These are phyloP conservation scores for Pholiota conissans DNA, from an alignment of 768 basidiomycete species.

Conservation along the genomic window DNA sequence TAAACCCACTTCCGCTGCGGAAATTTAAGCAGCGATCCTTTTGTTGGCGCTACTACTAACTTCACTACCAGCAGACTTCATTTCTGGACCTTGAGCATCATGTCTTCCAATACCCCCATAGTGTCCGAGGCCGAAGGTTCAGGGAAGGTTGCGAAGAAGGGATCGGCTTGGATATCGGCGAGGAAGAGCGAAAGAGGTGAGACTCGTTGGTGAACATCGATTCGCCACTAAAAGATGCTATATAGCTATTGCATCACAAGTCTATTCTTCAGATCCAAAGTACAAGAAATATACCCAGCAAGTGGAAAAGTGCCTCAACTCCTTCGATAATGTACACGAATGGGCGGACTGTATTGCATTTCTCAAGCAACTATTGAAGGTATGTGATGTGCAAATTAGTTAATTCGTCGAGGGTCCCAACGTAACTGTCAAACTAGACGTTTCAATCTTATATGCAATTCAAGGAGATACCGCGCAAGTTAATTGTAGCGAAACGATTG, in stretches of 20 bases:
- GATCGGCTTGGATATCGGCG: conserved; percentile 39
- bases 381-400: too few species aligned
- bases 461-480: conserved; percentile 93
- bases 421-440: conserved; percentile 65
- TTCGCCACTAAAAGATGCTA: conserved; percentile 3
- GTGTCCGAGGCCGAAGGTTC: conserved; percentile 32
- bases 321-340: conserved; percentile 95
- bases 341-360: conserved; percentile 99
- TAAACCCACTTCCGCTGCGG: background rate
- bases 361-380: conserved; percentile 91
- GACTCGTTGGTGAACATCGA: conserved; percentile 19
- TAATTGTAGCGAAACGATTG: conserved; percentile 91
- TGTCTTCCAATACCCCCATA: conserved; percentile 24
- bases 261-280: conserved; percentile 81
- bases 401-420: too few species aligned
- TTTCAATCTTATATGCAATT: conserved; percentile 93
- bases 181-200: conserved; percentile 52
- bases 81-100: background rate
- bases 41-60: too few species aligned
- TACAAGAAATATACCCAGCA: conserved; percentile 92
- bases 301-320: conserved; percentile 89
- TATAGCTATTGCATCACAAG: conserved; percentile 50
- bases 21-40: background rate
- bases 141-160: conserved; percentile 35
- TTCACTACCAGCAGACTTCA: background rate